phyloP scores from a whole-genome alignment of 495 filamentous ascomycete species.

The Talaromyces wortmannii region DNA sequence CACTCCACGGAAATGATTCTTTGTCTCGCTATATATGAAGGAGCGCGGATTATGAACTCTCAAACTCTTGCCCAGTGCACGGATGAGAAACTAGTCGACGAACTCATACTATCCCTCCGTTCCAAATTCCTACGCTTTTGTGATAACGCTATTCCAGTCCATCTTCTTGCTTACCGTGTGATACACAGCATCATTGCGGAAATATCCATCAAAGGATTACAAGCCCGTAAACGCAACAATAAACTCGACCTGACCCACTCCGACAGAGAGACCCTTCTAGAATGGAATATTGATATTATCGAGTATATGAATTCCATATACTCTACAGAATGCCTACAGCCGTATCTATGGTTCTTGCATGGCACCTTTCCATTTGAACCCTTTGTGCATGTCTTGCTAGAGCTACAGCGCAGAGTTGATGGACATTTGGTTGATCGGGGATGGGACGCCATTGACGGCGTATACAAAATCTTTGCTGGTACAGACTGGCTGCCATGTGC shows the following conservation, averaged over 20 bases:
- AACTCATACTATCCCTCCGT: constrained; percentile 1
- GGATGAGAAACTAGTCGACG: constrained; percentile 56
- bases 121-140: constrained; percentile 45
- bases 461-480: constrained; percentile 28
- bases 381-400: constrained; percentile 57
- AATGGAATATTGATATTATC: constrained; percentile 57
- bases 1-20: constrained; percentile 72
- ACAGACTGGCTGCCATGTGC: not conserved
- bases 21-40: constrained; percentile 31
- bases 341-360: not conserved
- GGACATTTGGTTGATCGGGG: constrained; percentile 68
- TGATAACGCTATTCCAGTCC: constrained; percentile 53
- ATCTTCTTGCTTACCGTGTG: constrained; percentile 33
- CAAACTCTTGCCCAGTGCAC: constrained; percentile 29
- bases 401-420: constrained; percentile 64
- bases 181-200: not conserved
- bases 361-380: constrained; percentile 34
- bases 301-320: constrained; percentile 27
- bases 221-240: constrained; percentile 52
- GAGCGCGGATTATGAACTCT: not conserved
- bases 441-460: constrained; percentile 63
- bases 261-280: not conserved
- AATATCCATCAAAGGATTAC: not conserved
- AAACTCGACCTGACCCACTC: constrained; percentile 56
- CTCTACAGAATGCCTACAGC: not conserved